These are phyloP conservation scores for Cyathus striatus DNA, from an alignment of 768 basidiomycete species.

Conservation along the genomic window DNA sequence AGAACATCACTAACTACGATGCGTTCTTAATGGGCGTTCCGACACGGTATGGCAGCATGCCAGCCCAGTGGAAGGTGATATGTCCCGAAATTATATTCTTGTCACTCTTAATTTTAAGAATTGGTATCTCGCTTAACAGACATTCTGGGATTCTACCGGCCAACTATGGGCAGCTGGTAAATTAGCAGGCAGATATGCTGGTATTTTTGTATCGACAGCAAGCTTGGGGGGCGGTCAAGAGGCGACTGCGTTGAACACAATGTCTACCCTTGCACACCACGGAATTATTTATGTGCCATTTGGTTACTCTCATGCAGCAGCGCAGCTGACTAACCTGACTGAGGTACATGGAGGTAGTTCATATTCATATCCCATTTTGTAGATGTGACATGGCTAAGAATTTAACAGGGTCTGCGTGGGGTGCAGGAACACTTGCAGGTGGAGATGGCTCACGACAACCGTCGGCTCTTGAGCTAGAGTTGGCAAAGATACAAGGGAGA, in stretches of 20 bases:
- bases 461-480: conserved; percentile 47
- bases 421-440: conserved; percentile 66
- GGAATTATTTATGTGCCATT: conserved; percentile 41
- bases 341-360: conserved; percentile 58
- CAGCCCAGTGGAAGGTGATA: neutral
- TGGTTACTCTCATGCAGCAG: conserved; percentile 23
- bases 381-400: no score
- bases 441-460: conserved; percentile 58
- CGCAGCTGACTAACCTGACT: conserved; percentile 28
- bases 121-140: no score
- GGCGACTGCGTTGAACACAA: conserved; percentile 34
- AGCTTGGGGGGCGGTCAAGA: conserved; percentile 71
- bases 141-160: conserved; percentile 80
- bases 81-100: neutral
- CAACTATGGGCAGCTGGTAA: conserved; percentile 51
- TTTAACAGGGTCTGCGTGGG: conserved; percentile 66
- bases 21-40: neutral
- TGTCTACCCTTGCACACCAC: conserved; percentile 61
- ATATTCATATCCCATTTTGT: neutral
- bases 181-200: conserved; percentile 64
- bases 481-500: conserved; percentile 54
- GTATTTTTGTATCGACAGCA: conserved; percentile 64
- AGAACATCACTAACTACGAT: neutral
- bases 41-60: neutral
- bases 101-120: no score